Evolutionary conservation across 345 rosid genomes (phyloP).

Genomic region (Moringa oleifera): DNA sequence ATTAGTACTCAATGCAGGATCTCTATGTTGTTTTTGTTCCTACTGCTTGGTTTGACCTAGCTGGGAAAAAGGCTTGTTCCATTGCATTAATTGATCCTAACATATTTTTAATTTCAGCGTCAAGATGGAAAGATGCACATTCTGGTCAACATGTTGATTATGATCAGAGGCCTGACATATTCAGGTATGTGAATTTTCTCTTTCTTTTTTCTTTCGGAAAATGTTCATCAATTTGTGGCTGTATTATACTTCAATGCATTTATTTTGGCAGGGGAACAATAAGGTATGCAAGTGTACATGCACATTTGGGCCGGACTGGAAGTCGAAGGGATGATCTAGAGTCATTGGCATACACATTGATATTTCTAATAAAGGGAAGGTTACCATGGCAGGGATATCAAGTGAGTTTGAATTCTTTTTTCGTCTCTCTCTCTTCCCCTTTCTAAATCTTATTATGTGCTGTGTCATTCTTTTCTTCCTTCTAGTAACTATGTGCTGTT

Average conservation of each 20-base stretch:
- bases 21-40: conserved; percentile 2
- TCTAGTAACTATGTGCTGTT: neutral
- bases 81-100: neutral
- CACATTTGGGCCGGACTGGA: conserved; percentile 90
- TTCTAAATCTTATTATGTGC: neutral
- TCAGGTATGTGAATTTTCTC: conserved; percentile 43
- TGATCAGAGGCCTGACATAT: conserved; percentile 95
- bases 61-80: neutral
- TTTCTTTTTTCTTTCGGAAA: conserved; percentile 3
- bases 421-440: conserved; percentile 1
- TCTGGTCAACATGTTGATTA: conserved; percentile 86
- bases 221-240: neutral
- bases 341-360: conserved; percentile 90
- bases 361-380: conserved; percentile 86
- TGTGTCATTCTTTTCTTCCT: neutral
- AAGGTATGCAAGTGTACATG: conserved; percentile 95
- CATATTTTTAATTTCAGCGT: conserved; percentile 46
- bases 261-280: conserved; percentile 74
- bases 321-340: conserved; percentile 95
- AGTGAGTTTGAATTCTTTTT: conserved; percentile 30
- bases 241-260: conserved; percentile 13
- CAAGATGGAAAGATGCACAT: conserved; percentile 78
- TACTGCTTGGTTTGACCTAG: conserved; percentile 9
- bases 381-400: conserved; percentile 98
- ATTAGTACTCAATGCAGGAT: neutral